phyloP scores from a whole-genome alignment of 2,329 filamentous ascomycete species.

The Apiospora arundinis region DNA sequence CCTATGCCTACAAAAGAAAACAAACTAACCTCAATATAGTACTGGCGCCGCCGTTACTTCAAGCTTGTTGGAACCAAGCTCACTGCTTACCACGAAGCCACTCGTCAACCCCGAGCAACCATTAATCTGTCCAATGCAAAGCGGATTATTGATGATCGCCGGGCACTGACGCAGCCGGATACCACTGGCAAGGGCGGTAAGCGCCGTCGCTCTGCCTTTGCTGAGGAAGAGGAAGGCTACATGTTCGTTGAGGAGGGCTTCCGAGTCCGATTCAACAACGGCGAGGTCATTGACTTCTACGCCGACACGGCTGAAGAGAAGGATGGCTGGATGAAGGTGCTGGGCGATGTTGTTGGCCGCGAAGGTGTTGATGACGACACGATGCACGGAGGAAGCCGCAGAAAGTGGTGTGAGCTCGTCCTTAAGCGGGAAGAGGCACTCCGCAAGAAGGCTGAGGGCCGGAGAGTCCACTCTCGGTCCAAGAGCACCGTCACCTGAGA shows the following conservation, averaged over 20 bases:
- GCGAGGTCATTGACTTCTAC: conserved; percentile 98
- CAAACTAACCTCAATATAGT: conserved; percentile 63
- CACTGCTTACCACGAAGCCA: conserved; percentile 95
- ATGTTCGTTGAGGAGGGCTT: conserved; percentile 99
- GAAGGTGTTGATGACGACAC: conserved; percentile 56
- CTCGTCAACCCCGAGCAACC: conserved; percentile 91
- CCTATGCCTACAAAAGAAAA: conserved; percentile 19
- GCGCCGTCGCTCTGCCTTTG: conserved; percentile 91
- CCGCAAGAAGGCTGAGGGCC: conserved; percentile 59
- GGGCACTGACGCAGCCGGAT: conserved; percentile 82
- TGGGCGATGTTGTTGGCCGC: conserved; percentile 73
- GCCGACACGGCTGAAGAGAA: conserved; percentile 88
- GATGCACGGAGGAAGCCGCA: conserved; percentile 50
- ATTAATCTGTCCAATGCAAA: conserved; percentile 95
- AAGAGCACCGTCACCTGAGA: conserved; percentile 62
- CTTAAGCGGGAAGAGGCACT: conserved; percentile 67
- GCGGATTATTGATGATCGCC: conserved; percentile 91
- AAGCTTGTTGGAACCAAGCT: conserved; percentile 89
- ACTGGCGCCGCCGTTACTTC: conserved; percentile 98
- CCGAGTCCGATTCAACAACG: conserved; percentile 97
- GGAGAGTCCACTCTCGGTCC: conserved; percentile 60
- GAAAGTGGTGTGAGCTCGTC: conserved; percentile 72
- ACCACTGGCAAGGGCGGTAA: conserved; percentile 77
- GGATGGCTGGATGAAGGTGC: conserved; percentile 91
- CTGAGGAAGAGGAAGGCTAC: conserved; percentile 98